Conservation (phyloP, 2,329 filamentous ascomycete species). For the Penicillium sp. region DNA sequence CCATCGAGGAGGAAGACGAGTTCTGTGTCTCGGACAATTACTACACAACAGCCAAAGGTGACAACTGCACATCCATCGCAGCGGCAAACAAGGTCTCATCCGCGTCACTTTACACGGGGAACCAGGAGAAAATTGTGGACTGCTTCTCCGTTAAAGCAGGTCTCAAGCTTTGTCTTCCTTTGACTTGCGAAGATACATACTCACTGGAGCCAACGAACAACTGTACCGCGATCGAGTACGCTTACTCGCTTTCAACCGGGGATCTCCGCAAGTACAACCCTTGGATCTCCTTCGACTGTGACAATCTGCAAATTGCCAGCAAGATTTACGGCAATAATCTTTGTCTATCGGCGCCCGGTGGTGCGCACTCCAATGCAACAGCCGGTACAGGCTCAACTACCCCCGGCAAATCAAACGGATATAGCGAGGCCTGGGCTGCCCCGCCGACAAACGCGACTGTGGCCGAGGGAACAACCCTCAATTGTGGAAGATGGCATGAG, state of each 20-base stretch:
- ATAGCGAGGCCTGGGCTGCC: neutral
- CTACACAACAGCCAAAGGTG: slow-evolving; percentile 1
- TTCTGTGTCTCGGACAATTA: slow-evolving; percentile 8
- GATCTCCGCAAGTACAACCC: slow-evolving; percentile 17
- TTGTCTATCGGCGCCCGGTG: slow-evolving; percentile 14
- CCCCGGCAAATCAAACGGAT: slow-evolving; percentile 1
- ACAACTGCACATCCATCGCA: slow-evolving; percentile 11
- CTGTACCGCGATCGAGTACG: slow-evolving; percentile 8
- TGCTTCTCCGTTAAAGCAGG: slow-evolving; percentile 2
- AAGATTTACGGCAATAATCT: slow-evolving; percentile 12
- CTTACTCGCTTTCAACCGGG: neutral
- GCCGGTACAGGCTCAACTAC: neutral
- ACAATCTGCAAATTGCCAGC: slow-evolving; percentile 13
- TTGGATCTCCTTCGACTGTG: slow-evolving; percentile 17
- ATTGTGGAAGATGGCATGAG: slow-evolving; percentile 23
- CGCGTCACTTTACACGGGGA: slow-evolving; percentile 31
- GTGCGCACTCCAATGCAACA: slow-evolving; percentile 7
- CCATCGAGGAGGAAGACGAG: slow-evolving; percentile 6
- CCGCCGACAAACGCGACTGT: slow-evolving; percentile 21
- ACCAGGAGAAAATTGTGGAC: slow-evolving; percentile 16
- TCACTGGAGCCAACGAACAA: slow-evolving; percentile 5
- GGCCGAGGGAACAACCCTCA: slow-evolving; percentile 17
- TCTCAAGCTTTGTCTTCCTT: slow-evolving; percentile 1
- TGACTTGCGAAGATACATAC: neutral
- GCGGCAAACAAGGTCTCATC: slow-evolving; percentile 9